Evolutionary conservation across 2,329 filamentous ascomycete species (phyloP), one percentile per base, ranked within the genome.

Genomic region (Pezicula radicicola): DNA sequence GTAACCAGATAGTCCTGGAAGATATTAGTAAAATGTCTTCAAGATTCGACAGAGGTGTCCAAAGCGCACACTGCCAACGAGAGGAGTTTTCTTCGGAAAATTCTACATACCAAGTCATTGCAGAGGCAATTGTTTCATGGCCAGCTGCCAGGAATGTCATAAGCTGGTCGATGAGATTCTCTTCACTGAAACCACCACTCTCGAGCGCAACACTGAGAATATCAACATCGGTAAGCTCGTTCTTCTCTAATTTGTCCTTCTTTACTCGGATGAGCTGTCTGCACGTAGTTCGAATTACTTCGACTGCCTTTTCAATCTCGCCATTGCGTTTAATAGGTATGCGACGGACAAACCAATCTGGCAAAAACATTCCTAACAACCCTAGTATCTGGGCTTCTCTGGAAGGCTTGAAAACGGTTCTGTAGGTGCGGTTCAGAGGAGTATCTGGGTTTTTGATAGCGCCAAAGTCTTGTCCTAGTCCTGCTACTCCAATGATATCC

Each of bases 61-160:
- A 9, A 5, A 28, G 27, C 5, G 27, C 27, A 28, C 9, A 9
- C 27, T 28, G 9, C 27, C 9, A 28, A 28, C 5, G 5, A 12
- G 10, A 30, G 4, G 28, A 30, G 21, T 21, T 21, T 21, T 30
- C 86, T 21, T 21, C 5, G 21, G 21, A 30, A 30, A 6, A 30
- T 30, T 30, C 7, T 30, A 30, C 28, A 12, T 30, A 30, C 28
- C 88, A 93, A n/a, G 85, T 87, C 65, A 94, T 76, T 16, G 88
- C 79, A 1, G 84, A 80, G 1, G 89, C 83, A 0, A 88, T 92
- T 1, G 89, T 93, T 70, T 93, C 88, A 67, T 93, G 89, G 19
- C 86, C 87, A 0, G 91, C 91, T 1, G 87, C 87, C 5, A 95
- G 80, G 73, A 95, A 94, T 0, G 89, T 95, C 89, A 95, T 94